Base-by-base conservation (phyloP, 306 rosid species). In the Begonia fuchsioides region DNA sequence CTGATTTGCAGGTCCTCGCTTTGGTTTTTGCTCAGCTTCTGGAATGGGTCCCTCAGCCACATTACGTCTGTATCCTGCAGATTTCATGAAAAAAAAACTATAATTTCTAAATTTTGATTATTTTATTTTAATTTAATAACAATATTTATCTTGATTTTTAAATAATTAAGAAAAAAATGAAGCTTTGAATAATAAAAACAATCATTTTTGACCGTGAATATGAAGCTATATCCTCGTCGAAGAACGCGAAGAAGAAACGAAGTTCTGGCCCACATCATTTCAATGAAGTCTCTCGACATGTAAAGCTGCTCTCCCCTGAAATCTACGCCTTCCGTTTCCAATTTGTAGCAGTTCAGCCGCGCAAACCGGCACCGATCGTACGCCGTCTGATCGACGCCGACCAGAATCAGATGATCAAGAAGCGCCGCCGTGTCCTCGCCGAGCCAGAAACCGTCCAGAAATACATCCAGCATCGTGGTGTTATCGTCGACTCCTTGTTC, bases 11-110 rank as follows among this genome's bases (percentile, higher is more conserved):
- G 15, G 18, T 87, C 96, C 35, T 76, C 79, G 0, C 57, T 72
- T 44, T 72, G 72, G 38, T 80, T 61, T 7, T 53, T 74, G 55
- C 80, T 88, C 15, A 83, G 64, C 45, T 18, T 76, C 48, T 10
- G 9, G 53, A 80, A 74, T 11, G 94, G 94, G n/a, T 83, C 53
- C 64, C 96, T 74, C 16, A 88, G 54, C 96, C 96, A 88, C 83
- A 83, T 50, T 41, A 88, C 72, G 55, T 88, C 96, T 1, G 71
- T 81, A 13, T 88, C 96, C 94, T 87, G 55, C 13, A 40, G n/a
- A 19, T 0, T 1, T 1, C 38, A 39, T 19, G 7, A 14, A 43
- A 43, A 17, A 40, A 13, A 44, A 43, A 17, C 7, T 15, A 35
- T 26, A 26, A 26, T 26, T 26, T 26, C 2, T 19, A 19, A 2